Evolutionary conservation across 2,329 filamentous ascomycete species (phyloP), one percentile per base, ranked within the genome.

Genomic region (Alternaria atra): DNA sequence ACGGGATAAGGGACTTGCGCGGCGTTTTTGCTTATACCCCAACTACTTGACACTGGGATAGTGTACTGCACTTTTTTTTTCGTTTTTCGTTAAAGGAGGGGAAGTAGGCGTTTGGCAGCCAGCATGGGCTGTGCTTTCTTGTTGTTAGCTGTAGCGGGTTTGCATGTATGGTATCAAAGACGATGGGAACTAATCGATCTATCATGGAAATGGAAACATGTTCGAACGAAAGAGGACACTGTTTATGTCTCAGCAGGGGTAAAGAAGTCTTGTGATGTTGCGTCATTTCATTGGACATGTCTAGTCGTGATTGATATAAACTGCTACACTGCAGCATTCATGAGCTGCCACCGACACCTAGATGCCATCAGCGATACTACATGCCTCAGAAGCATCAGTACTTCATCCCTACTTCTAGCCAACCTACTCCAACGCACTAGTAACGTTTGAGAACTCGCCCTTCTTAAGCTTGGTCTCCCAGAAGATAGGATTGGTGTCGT

Each of bases 381-480:
- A 20, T 20, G 20, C 20, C 20, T 20, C 20, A 20, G 20, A 20
- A 20, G 20, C 20, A 20, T 20, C 20, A 20, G 20, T 20, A 20
- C 20, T 20, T 20, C 20, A 20, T 20, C 12, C 20, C 39, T 34
- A 13, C 27, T 6, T 35, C 60, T 29, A 29, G 27, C 27, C 27
- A 29, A 10, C 39, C 61, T 84, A 88, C n/a, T 86, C 86, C 77
- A 96, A 79, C 74, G 89, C 84, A 73, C 91, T 92, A 60, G 92
- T 96, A 55, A 97, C 94, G 79, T 97, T 97, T 67, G 91, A 94
- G 81, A 99, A 99, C 85, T 99, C 95, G 80, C 94, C 94, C 88
- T 97, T 97, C 80, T 97, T 91, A 76, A 99, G 83, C 89, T 99
- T 99, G 51, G 94, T 97, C 86, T 97, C 91, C 95, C 95, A 99